phyloP scores from a whole-genome alignment of 2,329 filamentous ascomycete species.

The Fusarium camptoceras region DNA sequence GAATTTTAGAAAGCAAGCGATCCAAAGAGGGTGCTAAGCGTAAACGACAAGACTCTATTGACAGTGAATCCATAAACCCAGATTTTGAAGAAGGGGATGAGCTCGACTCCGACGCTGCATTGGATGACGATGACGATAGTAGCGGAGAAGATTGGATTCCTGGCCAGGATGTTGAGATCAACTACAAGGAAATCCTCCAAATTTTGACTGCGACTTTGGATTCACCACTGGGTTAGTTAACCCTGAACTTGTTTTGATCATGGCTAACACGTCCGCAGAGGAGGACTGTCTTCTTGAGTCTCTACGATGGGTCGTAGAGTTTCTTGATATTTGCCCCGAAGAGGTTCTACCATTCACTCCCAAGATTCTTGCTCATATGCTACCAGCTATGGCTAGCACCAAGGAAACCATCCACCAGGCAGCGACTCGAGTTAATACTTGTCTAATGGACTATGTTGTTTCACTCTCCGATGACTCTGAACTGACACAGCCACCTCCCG shows the following conservation, averaged over 20 bases:
- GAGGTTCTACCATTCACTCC: slow-evolving; percentile 96
- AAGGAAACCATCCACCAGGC: slow-evolving; percentile 90
- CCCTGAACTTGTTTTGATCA: background rate
- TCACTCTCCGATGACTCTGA: slow-evolving; percentile 80
- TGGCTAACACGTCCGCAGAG: slow-evolving; percentile 64
- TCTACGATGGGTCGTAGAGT: slow-evolving; percentile 93
- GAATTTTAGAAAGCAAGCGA: slow-evolving; percentile 86
- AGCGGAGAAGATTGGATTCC: slow-evolving; percentile 96
- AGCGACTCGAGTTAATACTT: slow-evolving; percentile 88
- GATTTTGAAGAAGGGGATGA: slow-evolving; percentile 71
- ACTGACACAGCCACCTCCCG: slow-evolving; percentile 43
- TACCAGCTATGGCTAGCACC: slow-evolving; percentile 93
- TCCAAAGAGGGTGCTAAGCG: slow-evolving; percentile 74
- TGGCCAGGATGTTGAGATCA: slow-evolving; percentile 94
- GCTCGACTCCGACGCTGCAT: slow-evolving; percentile 66
- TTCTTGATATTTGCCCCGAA: slow-evolving; percentile 96
- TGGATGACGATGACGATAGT: slow-evolving; percentile 69
- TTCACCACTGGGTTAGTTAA: slow-evolving; percentile 75
- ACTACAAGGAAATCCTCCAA: slow-evolving; percentile 90
- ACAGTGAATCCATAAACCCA: slow-evolving; percentile 70
- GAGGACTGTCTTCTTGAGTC: slow-evolving; percentile 93
- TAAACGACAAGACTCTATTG: slow-evolving; percentile 76
- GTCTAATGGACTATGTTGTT: slow-evolving; percentile 93
- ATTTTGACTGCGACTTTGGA: slow-evolving; percentile 92
- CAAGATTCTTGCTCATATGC: slow-evolving; percentile 87